Percentiles rank a stretch among this genome's conserved stretches.
Conservation (phyloP, 768 basidiomycete genomes). For the Tulasnella sp. region DNA sequence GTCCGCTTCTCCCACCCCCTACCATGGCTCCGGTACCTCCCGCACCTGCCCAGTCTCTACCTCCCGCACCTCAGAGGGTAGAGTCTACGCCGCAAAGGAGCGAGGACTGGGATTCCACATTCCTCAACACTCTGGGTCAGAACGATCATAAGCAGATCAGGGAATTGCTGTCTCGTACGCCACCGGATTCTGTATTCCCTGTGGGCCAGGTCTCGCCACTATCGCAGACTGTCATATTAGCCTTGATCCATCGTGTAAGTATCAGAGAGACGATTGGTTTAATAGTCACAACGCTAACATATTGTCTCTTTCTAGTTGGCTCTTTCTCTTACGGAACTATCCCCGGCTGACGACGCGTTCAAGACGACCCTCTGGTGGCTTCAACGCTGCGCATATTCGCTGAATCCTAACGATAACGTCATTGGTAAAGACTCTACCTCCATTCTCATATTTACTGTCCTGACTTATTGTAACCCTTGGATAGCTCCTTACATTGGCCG, state of each 20-base stretch:
- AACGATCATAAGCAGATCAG: constrained; percentile 67
- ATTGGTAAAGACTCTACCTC: constrained; percentile 27
- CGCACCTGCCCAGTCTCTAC: neutral
- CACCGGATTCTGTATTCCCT: constrained; percentile 73
- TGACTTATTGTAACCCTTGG: constrained; percentile 43
- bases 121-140: constrained; percentile 62
- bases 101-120: constrained; percentile 80
- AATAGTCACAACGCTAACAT: neutral
- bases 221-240: constrained; percentile 76
- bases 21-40: constrained; percentile 38
- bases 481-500: constrained; percentile 49
- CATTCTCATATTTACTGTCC: constrained; percentile 45
- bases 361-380: constrained; percentile 82
- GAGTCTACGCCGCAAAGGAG: constrained; percentile 4
- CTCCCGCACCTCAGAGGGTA: neutral
- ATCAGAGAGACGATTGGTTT: neutral
- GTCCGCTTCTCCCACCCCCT: constrained; percentile 37
- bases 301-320: constrained; percentile 42
- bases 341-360: constrained; percentile 70
- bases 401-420: constrained; percentile 49
- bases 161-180: constrained; percentile 60
- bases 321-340: constrained; percentile 59
- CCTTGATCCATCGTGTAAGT: constrained; percentile 71
- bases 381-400: constrained; percentile 57
- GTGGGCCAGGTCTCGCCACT: constrained; percentile 49